These are phyloP conservation scores for Tetrapisispora taiwanensis DNA, from an alignment of 805 yeast species.

Conservation along the genomic window DNA sequence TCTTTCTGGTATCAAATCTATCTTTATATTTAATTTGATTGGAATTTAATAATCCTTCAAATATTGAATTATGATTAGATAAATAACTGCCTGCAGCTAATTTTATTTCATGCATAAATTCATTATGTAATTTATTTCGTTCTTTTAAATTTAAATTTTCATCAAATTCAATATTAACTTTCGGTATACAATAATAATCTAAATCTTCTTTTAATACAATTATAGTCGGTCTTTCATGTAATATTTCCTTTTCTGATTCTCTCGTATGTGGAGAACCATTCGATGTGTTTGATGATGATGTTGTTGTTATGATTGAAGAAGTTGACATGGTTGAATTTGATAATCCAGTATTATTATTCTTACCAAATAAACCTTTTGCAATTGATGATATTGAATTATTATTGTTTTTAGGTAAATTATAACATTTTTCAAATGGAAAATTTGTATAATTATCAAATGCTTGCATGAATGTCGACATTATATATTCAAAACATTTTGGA, in stretches of 20 bases:
- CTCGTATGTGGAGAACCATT: constrained; percentile 4
- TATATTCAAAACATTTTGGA: constrained; percentile 74
- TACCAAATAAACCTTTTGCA: constrained; percentile 6
- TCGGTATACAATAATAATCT: constrained; percentile 79
- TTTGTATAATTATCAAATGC: constrained; percentile 51
- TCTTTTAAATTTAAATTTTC: constrained; percentile 29
- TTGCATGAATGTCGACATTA: constrained; percentile 53
- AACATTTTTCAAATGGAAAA: constrained; percentile 3
- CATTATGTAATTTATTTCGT: constrained; percentile 25
- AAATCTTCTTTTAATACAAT: constrained; percentile 86
- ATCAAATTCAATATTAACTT: constrained; percentile 30
- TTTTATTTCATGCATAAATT: constrained; percentile 54
- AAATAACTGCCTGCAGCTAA: constrained; percentile 57
- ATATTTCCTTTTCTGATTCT: constrained; percentile 42
- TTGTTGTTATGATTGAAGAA: no score
- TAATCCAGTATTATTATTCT: no score
- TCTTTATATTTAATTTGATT: constrained; percentile 22
- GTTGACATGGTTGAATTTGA: no score
- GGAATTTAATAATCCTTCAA: constrained; percentile 50
- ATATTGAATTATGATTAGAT: constrained; percentile 45
- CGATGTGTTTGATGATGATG: background rate
- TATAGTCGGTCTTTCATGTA: constrained; percentile 72
- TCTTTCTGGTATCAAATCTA: constrained; percentile 4
- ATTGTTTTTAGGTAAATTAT: background rate
- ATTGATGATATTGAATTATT: background rate